These are phyloP conservation scores for Anthracocystis walkeri DNA, from an alignment of 1,284 basidiomycete species.

Conservation along the genomic window DNA sequence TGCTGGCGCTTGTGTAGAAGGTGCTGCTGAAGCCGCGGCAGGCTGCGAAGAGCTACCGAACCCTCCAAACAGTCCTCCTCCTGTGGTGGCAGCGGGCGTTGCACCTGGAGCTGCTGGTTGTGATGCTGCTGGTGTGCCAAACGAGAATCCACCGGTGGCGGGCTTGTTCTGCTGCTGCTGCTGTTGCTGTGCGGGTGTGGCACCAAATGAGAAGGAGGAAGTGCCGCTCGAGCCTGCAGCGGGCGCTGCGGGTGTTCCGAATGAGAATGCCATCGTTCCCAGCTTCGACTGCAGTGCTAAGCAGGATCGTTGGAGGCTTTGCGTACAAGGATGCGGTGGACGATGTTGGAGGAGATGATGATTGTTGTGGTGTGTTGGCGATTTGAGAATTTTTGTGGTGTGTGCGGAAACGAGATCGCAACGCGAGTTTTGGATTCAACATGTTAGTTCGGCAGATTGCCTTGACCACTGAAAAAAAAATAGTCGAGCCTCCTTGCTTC, in stretches of 20 bases:
- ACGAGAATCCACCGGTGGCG: conserved; percentile 52
- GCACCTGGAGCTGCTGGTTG: conserved; percentile 29
- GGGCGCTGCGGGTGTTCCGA: conserved; percentile 54
- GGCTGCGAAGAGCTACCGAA: conserved; percentile 23
- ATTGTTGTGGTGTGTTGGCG: not conserved
- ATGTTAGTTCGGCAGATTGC: not conserved
- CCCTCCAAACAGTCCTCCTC: conserved; percentile 26
- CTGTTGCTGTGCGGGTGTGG: conserved; percentile 52
- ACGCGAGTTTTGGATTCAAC: not conserved
- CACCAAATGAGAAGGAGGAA: conserved; percentile 53
- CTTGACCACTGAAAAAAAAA: not conserved
- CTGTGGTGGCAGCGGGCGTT: conserved; percentile 22
- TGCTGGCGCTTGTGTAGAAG: conserved; percentile 28
- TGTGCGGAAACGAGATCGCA: conserved; percentile 11
- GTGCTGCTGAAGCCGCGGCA: conserved; percentile 23
- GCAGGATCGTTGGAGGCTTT: not conserved
- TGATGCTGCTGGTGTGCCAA: conserved; percentile 40
- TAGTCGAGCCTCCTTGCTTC: not conserved
- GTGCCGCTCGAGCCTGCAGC: conserved; percentile 35
- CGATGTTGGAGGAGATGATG: conserved; percentile 4
- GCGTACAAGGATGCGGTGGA: not conserved
- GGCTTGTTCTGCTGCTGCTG: conserved; percentile 53
- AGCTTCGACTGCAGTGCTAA: not conserved
- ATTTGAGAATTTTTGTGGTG: conserved; percentile 4
- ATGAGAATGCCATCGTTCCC: conserved; percentile 59